These are phyloP conservation scores for Wickerhamiella galacta DNA, from an alignment of 805 yeast species.

Conservation along the genomic window DNA sequence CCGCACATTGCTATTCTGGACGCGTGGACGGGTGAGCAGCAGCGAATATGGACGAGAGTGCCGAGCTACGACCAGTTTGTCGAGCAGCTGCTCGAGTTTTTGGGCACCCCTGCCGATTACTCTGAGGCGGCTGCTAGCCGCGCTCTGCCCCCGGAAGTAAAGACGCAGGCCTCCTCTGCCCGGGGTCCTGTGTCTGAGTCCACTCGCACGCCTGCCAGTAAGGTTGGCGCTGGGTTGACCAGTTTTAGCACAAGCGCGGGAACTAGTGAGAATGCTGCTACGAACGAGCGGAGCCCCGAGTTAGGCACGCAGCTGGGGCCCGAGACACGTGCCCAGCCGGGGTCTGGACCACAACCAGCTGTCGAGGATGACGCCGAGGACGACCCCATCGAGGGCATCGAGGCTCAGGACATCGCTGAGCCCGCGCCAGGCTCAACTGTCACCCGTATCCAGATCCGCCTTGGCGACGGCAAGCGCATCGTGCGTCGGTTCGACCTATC, in stretches of 20 bases:
- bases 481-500: slow-evolving; percentile 47
- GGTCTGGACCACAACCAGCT: slow-evolving; percentile 7
- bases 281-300: background rate
- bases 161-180: too few relatives aligned
- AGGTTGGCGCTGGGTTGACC: too few relatives aligned
- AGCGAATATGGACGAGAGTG: slow-evolving; percentile 53
- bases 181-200: too few relatives aligned
- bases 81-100: slow-evolving; percentile 52
- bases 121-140: too few relatives aligned
- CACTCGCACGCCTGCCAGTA: too few relatives aligned
- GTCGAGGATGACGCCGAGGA: slow-evolving; percentile 17
- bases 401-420: slow-evolving; percentile 39
- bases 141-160: too few relatives aligned
- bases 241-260: too few relatives aligned
- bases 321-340: background rate
- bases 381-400: slow-evolving; percentile 34
- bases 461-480: slow-evolving; percentile 71
- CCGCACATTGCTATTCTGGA: slow-evolving; percentile 91
- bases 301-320: background rate
- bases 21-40: slow-evolving; percentile 89
- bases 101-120: slow-evolving; percentile 18
- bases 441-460: slow-evolving; percentile 67
- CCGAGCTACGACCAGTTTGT: slow-evolving; percentile 48
- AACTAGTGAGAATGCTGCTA: too few relatives aligned
- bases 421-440: slow-evolving; percentile 41